A percentile compares a stretch with the other conserved stretches of the same genome.
phyloP scores from a whole-genome alignment of 768 basidiomycete genomes.

The Boletus subcaerulescens region DNA sequence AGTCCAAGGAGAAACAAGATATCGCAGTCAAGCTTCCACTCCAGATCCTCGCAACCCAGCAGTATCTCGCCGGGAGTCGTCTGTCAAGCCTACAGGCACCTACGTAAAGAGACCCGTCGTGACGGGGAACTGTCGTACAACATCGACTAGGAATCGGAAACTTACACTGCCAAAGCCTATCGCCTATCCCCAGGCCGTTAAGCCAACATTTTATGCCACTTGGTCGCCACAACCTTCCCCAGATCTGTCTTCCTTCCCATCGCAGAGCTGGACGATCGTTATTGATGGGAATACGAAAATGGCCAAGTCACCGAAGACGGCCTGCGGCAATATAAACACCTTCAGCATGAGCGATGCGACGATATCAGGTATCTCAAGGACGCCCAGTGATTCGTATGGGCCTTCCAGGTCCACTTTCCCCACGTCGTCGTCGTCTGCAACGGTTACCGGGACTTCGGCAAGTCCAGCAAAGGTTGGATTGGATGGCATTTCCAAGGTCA shows the following conservation, averaged over 20 bases:
- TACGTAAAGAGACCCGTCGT: too few relatives aligned
- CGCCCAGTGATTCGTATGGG: not conserved
- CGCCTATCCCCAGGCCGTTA: not conserved
- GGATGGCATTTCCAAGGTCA: not conserved
- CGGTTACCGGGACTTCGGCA: not conserved
- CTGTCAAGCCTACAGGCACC: too few relatives aligned
- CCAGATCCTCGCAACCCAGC: too few relatives aligned
- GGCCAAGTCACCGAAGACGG: not conserved
- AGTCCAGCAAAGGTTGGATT: not conserved
- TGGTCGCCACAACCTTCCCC: not conserved
- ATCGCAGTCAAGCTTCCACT: too few relatives aligned
- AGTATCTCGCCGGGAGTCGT: too few relatives aligned
- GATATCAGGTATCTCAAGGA: not conserved
- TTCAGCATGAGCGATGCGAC: too few relatives aligned
- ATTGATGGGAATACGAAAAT: not conserved
- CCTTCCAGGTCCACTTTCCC: not conserved
- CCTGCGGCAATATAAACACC: not conserved
- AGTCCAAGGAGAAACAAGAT: too few relatives aligned
- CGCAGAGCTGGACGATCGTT: slow-evolving; percentile 3
- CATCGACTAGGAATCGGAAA: not conserved
- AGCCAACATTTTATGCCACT: not conserved
- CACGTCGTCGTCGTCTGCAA: not conserved
- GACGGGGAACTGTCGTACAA: too few relatives aligned
- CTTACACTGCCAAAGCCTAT: not conserved
- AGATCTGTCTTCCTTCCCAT: slow-evolving; percentile 5